These are phyloP conservation scores for Calamus simplicifolius DNA, from an alignment of 176 grass and related monocot genomes.

Conservation along the genomic window DNA sequence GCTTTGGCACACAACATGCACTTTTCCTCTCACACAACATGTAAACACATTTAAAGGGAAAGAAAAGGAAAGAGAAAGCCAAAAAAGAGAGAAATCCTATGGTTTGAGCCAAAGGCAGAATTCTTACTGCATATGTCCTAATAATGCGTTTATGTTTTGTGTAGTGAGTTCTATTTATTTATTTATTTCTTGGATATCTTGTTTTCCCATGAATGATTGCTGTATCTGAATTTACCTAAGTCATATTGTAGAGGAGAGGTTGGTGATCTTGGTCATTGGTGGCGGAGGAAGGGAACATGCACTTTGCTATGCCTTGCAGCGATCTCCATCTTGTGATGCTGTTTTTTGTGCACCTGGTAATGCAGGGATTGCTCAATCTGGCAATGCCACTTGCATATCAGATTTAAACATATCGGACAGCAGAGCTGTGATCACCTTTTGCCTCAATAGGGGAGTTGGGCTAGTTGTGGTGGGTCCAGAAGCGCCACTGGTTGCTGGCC, in stretches of 20 bases:
- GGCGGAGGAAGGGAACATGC: conserved; percentile 77
- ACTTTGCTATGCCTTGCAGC: conserved; percentile 65
- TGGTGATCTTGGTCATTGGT: conserved; percentile 58
- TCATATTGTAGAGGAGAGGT: conserved; percentile 29
- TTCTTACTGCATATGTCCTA: no score
- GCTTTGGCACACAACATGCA: no score
- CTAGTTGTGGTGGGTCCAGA: conserved; percentile 83
- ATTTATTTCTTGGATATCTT: not conserved
- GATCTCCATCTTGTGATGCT: conserved; percentile 48
- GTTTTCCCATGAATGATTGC: not conserved
- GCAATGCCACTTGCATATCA: conserved; percentile 43
- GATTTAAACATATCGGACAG: conserved; percentile 50
- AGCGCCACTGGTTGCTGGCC: conserved; percentile 64
- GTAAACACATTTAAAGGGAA: no score
- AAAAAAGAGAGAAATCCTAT: no score
- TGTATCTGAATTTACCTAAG: not conserved
- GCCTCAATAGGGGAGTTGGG: conserved; percentile 42
- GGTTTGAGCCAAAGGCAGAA: no score
- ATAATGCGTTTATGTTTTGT: no score
- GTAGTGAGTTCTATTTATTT: not conserved
- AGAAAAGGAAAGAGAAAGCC: no score
- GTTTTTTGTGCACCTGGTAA: conserved; percentile 75
- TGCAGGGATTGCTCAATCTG: conserved; percentile 57
- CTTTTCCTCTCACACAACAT: no score
- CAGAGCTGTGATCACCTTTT: conserved; percentile 43